Percentiles rank a stretch among this genome's conserved stretches.
Evolutionary conservation across 768 basidiomycete genomes (phyloP).

Genomic region (Kwoniella dendrophila): DNA sequence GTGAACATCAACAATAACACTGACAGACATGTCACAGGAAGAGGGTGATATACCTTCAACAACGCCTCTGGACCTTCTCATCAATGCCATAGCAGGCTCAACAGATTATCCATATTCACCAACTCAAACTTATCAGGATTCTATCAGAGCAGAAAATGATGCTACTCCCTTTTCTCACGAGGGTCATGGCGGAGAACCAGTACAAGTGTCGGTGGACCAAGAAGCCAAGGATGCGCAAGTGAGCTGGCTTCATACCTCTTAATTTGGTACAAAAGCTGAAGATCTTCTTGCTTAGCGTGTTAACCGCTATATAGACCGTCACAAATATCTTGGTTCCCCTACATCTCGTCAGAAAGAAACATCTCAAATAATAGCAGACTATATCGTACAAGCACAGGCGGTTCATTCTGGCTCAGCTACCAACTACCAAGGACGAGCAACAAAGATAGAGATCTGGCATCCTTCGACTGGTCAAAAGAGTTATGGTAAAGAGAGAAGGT

Average conservation of each 20-base stretch:
- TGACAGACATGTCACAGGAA: slow-evolving; percentile 5
- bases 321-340: slow-evolving; percentile 2
- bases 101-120: slow-evolving; percentile 17
- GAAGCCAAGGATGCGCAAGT: too few relatives aligned
- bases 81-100: slow-evolving; percentile 49
- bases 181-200: too few relatives aligned
- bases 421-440: neutral
- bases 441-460: slow-evolving; percentile 62
- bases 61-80: slow-evolving; percentile 45
- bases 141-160: neutral
- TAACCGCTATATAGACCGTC: too few relatives aligned
- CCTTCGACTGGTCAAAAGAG: slow-evolving; percentile 95
- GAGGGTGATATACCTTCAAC: slow-evolving; percentile 23
- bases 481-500: slow-evolving; percentile 89
- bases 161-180: too few relatives aligned
- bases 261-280: too few relatives aligned
- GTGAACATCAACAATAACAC: too few relatives aligned
- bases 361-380: slow-evolving; percentile 9
- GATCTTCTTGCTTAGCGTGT: too few relatives aligned
- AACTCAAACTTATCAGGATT: neutral
- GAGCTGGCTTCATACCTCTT: too few relatives aligned
- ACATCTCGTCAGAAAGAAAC: slow-evolving; percentile 20
- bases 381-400: slow-evolving; percentile 8
- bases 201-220: too few relatives aligned
- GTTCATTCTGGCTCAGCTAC: neutral